These are phyloP conservation scores for Anisogramma anomala DNA, from an alignment of 2,329 filamentous ascomycete species.

Conservation along the genomic window DNA sequence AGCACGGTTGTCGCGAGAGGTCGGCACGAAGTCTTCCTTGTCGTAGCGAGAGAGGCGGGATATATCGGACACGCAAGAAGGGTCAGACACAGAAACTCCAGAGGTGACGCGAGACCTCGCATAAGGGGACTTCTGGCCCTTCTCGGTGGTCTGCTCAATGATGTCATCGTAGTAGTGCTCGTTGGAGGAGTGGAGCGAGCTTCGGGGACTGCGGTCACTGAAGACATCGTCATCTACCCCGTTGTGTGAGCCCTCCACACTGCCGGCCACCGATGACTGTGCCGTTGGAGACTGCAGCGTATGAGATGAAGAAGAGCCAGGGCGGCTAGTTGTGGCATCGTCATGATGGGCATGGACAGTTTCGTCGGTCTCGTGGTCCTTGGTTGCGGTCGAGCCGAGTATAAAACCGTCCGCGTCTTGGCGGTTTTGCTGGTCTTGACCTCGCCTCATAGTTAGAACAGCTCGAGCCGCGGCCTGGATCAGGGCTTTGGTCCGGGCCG, in stretches of 20 bases:
- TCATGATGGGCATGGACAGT: slow-evolving; percentile 8
- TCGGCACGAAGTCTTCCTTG: slow-evolving; percentile 37
- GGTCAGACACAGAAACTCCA: slow-evolving; percentile 8
- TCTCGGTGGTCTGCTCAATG: slow-evolving; percentile 11
- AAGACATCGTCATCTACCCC: slow-evolving; percentile 47
- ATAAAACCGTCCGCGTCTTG: slow-evolving; percentile 15
- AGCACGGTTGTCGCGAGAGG: slow-evolving; percentile 48
- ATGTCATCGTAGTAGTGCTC: slow-evolving; percentile 17
- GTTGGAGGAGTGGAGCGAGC: slow-evolving; percentile 42
- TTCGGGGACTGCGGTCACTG: slow-evolving; percentile 45
- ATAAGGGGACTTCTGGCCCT: slow-evolving; percentile 19
- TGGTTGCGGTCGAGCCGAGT: slow-evolving; percentile 15
- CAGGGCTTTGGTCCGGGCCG: slow-evolving; percentile 36
- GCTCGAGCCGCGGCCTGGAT: slow-evolving; percentile 42
- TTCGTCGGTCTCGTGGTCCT: slow-evolving; percentile 12
- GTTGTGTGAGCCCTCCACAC: slow-evolving; percentile 37
- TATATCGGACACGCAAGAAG: slow-evolving; percentile 37
- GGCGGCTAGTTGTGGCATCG: slow-evolving; percentile 11
- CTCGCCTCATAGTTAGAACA: slow-evolving; percentile 30
- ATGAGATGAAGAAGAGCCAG: slow-evolving; percentile 17
- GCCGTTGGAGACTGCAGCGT: slow-evolving; percentile 13
- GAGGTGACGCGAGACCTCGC: slow-evolving; percentile 27
- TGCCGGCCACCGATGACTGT: slow-evolving; percentile 21
- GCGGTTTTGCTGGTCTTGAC: slow-evolving; percentile 14
- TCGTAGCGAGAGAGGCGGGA: slow-evolving; percentile 45